Evolutionary conservation across 2,329 filamentous ascomycete genomes (phyloP).

Genomic region (Cercospora citrullina): DNA sequence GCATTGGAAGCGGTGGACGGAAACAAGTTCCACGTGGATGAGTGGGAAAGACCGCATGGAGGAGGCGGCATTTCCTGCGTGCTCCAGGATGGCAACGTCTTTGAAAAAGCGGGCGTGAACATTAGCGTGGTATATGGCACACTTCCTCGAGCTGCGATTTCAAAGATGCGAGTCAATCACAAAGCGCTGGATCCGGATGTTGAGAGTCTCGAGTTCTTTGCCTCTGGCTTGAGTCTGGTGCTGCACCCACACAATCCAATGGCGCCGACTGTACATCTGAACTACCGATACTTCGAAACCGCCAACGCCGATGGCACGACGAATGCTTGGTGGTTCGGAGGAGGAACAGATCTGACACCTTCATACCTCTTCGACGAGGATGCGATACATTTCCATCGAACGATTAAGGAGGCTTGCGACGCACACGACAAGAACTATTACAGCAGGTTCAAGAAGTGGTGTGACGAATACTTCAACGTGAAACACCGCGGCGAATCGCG

Average conservation of each 20-base stretch:
- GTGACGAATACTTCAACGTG: slow-evolving; percentile 94
- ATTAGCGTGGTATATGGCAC: slow-evolving; percentile 93
- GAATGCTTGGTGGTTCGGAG: slow-evolving; percentile 97
- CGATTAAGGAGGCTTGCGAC: slow-evolving; percentile 90
- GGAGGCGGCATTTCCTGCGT: slow-evolving; percentile 94
- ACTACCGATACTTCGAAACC: slow-evolving; percentile 98
- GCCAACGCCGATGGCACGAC: slow-evolving; percentile 76
- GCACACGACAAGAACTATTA: slow-evolving; percentile 91
- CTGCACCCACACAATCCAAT: slow-evolving; percentile 93
- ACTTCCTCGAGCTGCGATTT: slow-evolving; percentile 80
- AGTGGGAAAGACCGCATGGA: slow-evolving; percentile 83
- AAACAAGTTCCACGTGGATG: slow-evolving; percentile 75
- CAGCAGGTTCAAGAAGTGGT: slow-evolving; percentile 95
- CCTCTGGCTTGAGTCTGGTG: slow-evolving; percentile 87
- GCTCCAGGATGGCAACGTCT: slow-evolving; percentile 91
- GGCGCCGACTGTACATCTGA: slow-evolving; percentile 95
- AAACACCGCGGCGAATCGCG: slow-evolving; percentile 85
- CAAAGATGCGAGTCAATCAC: slow-evolving; percentile 92
- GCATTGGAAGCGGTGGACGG: slow-evolving; percentile 84
- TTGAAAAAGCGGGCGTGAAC: slow-evolving; percentile 96
- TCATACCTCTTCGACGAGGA: slow-evolving; percentile 96
- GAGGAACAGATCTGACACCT: slow-evolving; percentile 90
- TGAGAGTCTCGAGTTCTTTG: slow-evolving; percentile 90
- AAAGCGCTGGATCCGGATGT: slow-evolving; percentile 80
- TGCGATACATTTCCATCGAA: slow-evolving; percentile 92